Percentiles rank a stretch among this genome's conserved stretches.
Evolutionary conservation across 441 rosid species (phyloP).

Genomic region (Corymbia calophylla): DNA sequence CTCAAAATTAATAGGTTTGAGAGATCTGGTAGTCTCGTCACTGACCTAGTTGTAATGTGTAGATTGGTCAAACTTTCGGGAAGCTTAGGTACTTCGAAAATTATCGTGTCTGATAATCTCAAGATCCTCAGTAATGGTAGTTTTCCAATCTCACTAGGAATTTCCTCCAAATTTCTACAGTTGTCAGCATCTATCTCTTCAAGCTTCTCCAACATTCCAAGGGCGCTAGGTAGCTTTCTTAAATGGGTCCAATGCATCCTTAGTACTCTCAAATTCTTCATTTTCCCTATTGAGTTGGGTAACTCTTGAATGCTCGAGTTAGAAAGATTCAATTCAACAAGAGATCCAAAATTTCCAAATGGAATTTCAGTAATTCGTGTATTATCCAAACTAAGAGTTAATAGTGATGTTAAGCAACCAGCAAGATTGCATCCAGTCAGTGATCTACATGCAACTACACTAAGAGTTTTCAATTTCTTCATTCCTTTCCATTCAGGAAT

Average conservation of each 20-base stretch:
- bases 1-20: too few species aligned
- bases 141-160: not conserved
- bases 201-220: not conserved
- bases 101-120: too few species aligned
- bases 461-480: not conserved
- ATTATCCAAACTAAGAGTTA: too few species aligned
- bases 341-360: too few species aligned
- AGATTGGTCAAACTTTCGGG: not conserved
- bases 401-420: not conserved
- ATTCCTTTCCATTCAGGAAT: not conserved
- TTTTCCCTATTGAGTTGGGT: not conserved
- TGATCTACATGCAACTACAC: not conserved
- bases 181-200: fast-evolving
- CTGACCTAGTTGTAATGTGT: fast-evolving
- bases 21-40: too few species aligned
- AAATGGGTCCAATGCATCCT: fast-evolving
- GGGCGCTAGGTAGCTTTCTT: not conserved
- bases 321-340: fast-evolving
- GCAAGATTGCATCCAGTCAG: not conserved
- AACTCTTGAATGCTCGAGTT: fast-evolving
- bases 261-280: not conserved
- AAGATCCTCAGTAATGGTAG: not conserved
- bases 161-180: not conserved
- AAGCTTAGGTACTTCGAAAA: not conserved
- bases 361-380: not conserved